A percentile compares a stretch with the other conserved stretches of the same genome.
phyloP scores from a whole-genome alignment of 345 rosid species.

The Euphorbia lathyris region DNA sequence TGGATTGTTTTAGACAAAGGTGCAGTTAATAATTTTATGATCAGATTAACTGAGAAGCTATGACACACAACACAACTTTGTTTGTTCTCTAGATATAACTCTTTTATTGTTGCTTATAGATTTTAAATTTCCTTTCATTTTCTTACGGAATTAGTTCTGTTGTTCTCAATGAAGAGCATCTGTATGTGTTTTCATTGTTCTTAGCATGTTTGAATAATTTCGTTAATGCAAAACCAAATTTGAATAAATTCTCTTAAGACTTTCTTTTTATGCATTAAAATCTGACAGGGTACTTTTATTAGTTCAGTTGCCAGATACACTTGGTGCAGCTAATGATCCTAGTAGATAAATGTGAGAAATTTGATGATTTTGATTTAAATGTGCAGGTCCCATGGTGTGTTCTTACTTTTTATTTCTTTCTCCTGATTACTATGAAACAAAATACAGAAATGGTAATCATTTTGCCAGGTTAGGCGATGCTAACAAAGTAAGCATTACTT shows the following conservation, averaged over 20 bases:
- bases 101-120: not conserved
- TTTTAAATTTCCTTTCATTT: not conserved
- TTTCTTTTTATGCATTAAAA: not conserved
- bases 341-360: not conserved
- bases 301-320: not conserved
- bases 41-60: conserved; percentile 78
- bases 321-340: not conserved
- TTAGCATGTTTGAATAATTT: conserved; percentile 4
- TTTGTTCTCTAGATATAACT: not conserved
- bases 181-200: not conserved
- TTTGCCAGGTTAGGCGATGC: not conserved
- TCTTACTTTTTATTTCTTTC: not conserved
- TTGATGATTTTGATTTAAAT: not conserved
- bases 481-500: too few relatives aligned
- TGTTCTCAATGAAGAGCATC: not conserved
- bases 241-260: not conserved
- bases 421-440: not conserved
- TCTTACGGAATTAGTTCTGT: not conserved
- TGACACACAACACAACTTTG: conserved; percentile 30
- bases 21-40: conserved; percentile 82
- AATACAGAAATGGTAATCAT: not conserved
- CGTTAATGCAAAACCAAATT: conserved; percentile 13
- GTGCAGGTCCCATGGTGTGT: not conserved
- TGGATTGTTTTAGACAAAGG: conserved; percentile 82
- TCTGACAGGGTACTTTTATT: not conserved